Evolutionary conservation across 164 flowering plant genomes (phyloP), one percentile per base, ranked within the genome.

Genomic region (Magnolia changhungtana): DNA sequence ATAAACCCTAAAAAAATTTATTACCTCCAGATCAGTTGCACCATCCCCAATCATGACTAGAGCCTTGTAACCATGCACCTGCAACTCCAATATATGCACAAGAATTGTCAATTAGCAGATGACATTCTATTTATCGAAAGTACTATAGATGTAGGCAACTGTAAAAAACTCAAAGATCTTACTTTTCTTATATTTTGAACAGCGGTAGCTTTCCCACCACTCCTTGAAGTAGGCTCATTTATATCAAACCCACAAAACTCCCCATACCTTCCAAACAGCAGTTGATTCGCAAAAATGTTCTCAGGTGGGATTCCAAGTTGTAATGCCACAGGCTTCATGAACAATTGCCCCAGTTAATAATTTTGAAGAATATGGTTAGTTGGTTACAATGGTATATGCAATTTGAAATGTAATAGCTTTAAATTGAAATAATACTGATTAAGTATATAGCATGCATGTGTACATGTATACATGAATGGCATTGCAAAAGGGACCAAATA

Each of bases 1-100:
- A n/a, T n/a, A n/a, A n/a, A 24, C 72, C 50, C 18, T 18, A n/a
- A 71, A 50, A 74, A 59, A 69, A 74, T 73, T 55, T 13, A 83
- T 77, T 80, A 94, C 99, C 96, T 96, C 98, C 70, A 91, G 95
- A 83, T 94, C 99, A 68, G 99, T 96, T 65, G 97, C 98, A 64
- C 98, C 98, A 85, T 96, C 99, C n/a, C 98, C 99, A 82, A 94
- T 89, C 99, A 96, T 96, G 82, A 86, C 90, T 78, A 96, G 67
- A 63, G 83, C 49, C 83, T 89, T 89, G 92, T 91, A 93, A 52
- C 87, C 88, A 79, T 81, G 88, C 76, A 80, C 89, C 99, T 96
- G 88, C 55, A 84, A 77, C 74, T 52, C 8, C 65, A 76, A 23
- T 50, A 74, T 75, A 55, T 82, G 80, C 65, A 45, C 71, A 55